Base-by-base conservation (phyloP, 768 basidiomycete genomes). In the Calvatia gigantea region DNA sequence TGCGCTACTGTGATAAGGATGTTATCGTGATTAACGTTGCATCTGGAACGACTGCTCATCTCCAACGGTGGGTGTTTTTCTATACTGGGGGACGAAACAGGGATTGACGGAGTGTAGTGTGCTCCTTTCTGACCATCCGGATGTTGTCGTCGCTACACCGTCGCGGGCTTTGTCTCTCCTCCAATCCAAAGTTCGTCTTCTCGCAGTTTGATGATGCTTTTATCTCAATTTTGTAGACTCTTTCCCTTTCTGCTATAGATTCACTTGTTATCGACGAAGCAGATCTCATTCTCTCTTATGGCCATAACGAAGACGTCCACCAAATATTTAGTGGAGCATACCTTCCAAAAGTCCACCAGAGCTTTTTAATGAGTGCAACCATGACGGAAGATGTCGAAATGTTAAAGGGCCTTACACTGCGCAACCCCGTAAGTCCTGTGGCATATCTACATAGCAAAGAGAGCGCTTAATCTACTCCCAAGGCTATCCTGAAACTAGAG, bases 261-360 rank as follows among this genome's bases (percentile, higher is more conserved):
- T 89, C 90, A 4, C 82, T 99, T 15, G 89, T 96, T 27, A 95
- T 99, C 55, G 97, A 99, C 67, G 97, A 99, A 72, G 97, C 97
- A 21, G 97, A 98, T 67, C 82, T 98, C 33, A 90, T 99, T 50
- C 78, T 99, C 17, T 98, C 95, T 0, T 99, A 98, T 67, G 97
- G 97, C 2, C 93, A 98, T 61, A 89, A 94, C 58, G 91, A 94
- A 64, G 92, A 94, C 57, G 82, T 95, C 42, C 82, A 85, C 25
- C 82, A 86, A 56, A 78, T 81, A 19, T 85, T 89, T 58, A 78
- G 71, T 53, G 90, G 83, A 44, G 81, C 77, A 39, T 87, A 81
- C 69, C 80, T 89, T 28, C 93, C 88, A 51, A 88, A 84, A 68
- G 84, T 89, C 58, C 91, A 84, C 69, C 96, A 94, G 69, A 90